Base-by-base conservation (phyloP, 495 filamentous ascomycete genomes). In the Podospora pseudopauciseta region DNA sequence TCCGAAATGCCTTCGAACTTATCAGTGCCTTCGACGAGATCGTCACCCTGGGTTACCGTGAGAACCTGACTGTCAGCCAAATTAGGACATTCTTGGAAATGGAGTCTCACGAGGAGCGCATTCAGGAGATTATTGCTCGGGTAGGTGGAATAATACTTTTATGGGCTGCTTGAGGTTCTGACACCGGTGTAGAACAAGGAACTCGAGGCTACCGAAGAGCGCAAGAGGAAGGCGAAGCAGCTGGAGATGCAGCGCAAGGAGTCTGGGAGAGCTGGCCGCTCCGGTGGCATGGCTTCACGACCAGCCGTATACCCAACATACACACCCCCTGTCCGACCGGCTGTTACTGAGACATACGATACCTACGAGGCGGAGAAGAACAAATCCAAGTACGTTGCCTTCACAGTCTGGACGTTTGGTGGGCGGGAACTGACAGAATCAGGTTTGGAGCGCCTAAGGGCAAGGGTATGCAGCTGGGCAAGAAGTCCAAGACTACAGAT, bases 11-110 rank as follows among this genome's bases (percentile, higher is more conserved):
- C 28, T 99, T 93, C 76, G 95, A 99, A 78, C 83, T 99, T 57
- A 88, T 99, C 57, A 92, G 90, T 76, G 95, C 95, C 59, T 99
- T 97, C 76, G 95, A 99, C 75, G 95, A 99, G 79, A 83, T 98
- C 70, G 94, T 99, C 64, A 97, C 93, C 1, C 81, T 96, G 72
- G 95, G 95, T 6, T 98, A 99, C 78, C 80, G 96, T 75, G 95
- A 99, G 82, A 99, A 98, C 75, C 83, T 98, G 64, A 94, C 94
- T 27, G 84, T 98, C 39, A 90, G 87, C 73, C 95, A 99, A 82
- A 97, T 99, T 81, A 97, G 94, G 85, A 97, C 95, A 0, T 99
- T 99, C 82, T 74, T 99, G 71, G 95, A 98, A 77, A 99, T 99
- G 95, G 96, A 98, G 81, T 93, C 89, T 80, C 95, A 98, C 74